phyloP scores from a whole-genome alignment of 2,329 filamentous ascomycete genomes.

The Penicillium hordei region DNA sequence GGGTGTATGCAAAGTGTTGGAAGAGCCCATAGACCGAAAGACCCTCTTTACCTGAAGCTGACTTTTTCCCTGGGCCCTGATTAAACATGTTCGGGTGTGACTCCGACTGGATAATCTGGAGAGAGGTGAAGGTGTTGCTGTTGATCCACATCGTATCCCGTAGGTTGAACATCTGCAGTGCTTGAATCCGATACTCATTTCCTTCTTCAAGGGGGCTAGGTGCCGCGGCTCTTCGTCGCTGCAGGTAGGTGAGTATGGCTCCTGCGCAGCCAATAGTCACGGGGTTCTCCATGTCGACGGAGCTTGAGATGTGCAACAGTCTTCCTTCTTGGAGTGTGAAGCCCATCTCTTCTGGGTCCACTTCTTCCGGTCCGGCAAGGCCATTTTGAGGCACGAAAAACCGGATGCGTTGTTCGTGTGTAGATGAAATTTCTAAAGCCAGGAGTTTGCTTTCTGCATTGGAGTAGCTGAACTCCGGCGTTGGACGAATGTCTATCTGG shows the following conservation, averaged over 20 bases:
- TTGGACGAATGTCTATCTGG: slow-evolving; percentile 65
- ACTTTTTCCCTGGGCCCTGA: slow-evolving; percentile 63
- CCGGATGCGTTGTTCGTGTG: slow-evolving; percentile 50
- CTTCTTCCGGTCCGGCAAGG: slow-evolving; percentile 44
- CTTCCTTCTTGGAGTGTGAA: slow-evolving; percentile 61
- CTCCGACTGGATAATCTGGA: slow-evolving; percentile 84
- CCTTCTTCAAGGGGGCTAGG: slow-evolving; percentile 46
- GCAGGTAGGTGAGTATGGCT: slow-evolving; percentile 77
- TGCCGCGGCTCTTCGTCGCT: slow-evolving; percentile 64
- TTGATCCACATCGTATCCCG: slow-evolving; percentile 71
- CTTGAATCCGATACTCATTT: slow-evolving; percentile 56
- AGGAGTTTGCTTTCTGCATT: slow-evolving; percentile 65
- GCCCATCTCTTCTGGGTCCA: slow-evolving; percentile 42
- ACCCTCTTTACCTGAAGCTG: slow-evolving; percentile 71
- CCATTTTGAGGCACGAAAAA: slow-evolving; percentile 64
- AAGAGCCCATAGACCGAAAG: slow-evolving; percentile 84
- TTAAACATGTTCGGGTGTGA: slow-evolving; percentile 78
- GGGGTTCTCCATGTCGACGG: slow-evolving; percentile 70
- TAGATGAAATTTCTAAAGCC: slow-evolving; percentile 55
- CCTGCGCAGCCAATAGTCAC: slow-evolving; percentile 81
- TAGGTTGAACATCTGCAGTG: slow-evolving; percentile 74
- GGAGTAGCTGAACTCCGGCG: slow-evolving; percentile 70
- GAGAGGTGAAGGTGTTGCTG: slow-evolving; percentile 72
- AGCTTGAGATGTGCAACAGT: slow-evolving; percentile 67
- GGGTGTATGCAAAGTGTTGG: slow-evolving; percentile 68